Percentiles rank a stretch among this genome's conserved stretches.
phyloP scores from a whole-genome alignment of 371 early-diverging fungal species.

The Encephalitozoon intestinalis region DNA sequence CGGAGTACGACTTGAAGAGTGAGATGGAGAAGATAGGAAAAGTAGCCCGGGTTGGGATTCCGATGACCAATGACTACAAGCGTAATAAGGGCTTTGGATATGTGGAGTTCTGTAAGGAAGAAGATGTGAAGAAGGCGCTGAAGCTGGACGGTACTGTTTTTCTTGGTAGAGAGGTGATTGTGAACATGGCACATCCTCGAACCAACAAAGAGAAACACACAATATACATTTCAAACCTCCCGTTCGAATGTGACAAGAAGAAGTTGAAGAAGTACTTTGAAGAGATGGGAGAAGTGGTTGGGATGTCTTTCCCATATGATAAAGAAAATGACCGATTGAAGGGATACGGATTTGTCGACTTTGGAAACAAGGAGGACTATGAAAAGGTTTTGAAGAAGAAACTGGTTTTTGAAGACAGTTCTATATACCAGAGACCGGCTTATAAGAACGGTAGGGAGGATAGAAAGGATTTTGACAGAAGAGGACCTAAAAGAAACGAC shows the following conservation, averaged over 20 bases:
- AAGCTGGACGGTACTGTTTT: conserved; percentile 50
- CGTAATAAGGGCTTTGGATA: conserved; percentile 61
- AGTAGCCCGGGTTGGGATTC: conserved; percentile 55
- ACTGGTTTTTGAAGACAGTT: conserved; percentile 52
- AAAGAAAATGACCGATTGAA: conserved; percentile 43
- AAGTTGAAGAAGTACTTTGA: conserved; percentile 38
- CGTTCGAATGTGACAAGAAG: conserved; percentile 34
- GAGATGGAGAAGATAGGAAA: conserved; percentile 55
- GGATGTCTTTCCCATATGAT: conserved; percentile 44
- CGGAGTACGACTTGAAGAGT: conserved; percentile 53
- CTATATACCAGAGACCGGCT: conserved; percentile 42
- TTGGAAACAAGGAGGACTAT: conserved; percentile 19
- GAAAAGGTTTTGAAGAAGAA: conserved; percentile 45
- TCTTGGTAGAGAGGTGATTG: conserved; percentile 45
- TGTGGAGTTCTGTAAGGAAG: conserved; percentile 58
- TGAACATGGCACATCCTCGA: conserved; percentile 35
- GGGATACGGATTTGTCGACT: conserved; percentile 55
- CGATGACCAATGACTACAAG: conserved; percentile 35
- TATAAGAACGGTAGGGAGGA: conserved; percentile 20
- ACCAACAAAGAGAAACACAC: conserved; percentile 35
- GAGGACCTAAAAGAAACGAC: background rate
- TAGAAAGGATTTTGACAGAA: background rate
- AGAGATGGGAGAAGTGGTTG: conserved; percentile 30
- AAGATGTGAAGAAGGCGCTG: conserved; percentile 46
- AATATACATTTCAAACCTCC: conserved; percentile 55